Conservation (phyloP, 139 green algal species). For the Micractinium sp. region DNA sequence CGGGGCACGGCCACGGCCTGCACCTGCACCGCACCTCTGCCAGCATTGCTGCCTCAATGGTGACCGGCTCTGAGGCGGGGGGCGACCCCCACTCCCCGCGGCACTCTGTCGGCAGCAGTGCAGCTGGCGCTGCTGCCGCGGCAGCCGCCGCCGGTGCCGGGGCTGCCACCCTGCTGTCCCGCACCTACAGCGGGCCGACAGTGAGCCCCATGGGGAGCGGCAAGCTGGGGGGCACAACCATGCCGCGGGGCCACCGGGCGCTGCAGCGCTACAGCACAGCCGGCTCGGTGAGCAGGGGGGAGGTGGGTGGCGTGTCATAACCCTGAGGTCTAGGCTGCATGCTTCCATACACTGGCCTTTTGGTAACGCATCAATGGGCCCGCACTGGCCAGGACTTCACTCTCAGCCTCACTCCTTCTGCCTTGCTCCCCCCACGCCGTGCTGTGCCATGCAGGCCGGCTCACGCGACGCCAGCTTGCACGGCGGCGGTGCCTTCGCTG, state of each 20-base stretch:
- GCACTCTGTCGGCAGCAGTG: neutral
- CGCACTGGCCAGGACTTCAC: too few relatives aligned
- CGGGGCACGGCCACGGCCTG: neutral
- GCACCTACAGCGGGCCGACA: neutral
- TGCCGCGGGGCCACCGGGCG: neutral
- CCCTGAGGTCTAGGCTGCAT: too few relatives aligned
- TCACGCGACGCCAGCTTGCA: neutral
- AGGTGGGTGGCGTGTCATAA: neutral
- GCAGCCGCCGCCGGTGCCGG: neutral
- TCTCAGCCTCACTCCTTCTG: neutral
- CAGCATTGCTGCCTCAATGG: neutral
- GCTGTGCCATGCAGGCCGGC: neutral
- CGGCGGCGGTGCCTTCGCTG: neutral
- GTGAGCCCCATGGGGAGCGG: neutral
- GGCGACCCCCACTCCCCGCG: neutral
- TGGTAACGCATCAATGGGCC: too few relatives aligned
- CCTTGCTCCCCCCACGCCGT: neutral
- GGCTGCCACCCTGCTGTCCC: neutral
- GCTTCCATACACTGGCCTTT: too few relatives aligned
- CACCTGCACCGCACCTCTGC: neutral
- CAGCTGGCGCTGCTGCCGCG: neutral
- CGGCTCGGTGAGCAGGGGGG: neutral
- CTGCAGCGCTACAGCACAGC: neutral
- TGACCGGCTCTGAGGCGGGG: neutral
- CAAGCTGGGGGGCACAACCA: neutral